These are phyloP conservation scores for Anthracocystis walkeri DNA, from an alignment of 1,284 basidiomycete genomes.

Conservation along the genomic window DNA sequence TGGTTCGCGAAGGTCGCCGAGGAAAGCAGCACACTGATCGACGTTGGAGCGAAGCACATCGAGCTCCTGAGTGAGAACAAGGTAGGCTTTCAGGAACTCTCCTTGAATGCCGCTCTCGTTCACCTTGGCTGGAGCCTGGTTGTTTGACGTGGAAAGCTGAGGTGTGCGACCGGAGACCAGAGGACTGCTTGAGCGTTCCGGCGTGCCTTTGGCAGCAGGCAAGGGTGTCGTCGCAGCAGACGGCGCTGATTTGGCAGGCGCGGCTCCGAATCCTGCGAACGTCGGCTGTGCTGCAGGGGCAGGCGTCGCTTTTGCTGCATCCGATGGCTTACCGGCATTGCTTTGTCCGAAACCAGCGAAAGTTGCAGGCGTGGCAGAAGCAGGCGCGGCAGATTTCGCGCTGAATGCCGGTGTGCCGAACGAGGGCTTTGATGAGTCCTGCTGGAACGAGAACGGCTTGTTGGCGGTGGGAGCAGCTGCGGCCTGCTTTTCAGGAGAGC, in stretches of 20 bases:
- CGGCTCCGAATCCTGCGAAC: constrained; percentile 11
- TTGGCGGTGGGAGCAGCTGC: constrained; percentile 13
- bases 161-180: constrained; percentile 28
- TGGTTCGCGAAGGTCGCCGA: constrained; percentile 59
- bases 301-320: constrained; percentile 5
- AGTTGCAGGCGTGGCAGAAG: constrained; percentile 12
- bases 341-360: constrained; percentile 27
- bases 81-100: constrained; percentile 67
- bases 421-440: constrained; percentile 19
- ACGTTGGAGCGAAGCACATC: constrained; percentile 54
- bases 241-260: constrained; percentile 14
- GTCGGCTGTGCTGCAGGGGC: constrained; percentile 13
- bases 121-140: constrained; percentile 45
- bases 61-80: constrained; percentile 70
- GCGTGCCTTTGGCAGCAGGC: constrained; percentile 2
- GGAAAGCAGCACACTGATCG: constrained; percentile 63
- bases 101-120: constrained; percentile 61
- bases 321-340: constrained; percentile 3
- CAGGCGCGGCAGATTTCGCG: constrained; percentile 16
- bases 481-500: constrained; percentile 34
- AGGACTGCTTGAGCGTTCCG: constrained; percentile 16
- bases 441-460: constrained; percentile 35
- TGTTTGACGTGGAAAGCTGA: constrained; percentile 24
- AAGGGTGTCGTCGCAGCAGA: constrained; percentile 6
- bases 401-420: constrained; percentile 15